A percentile compares a stretch with the other conserved stretches of the same genome.
These are phyloP conservation scores for Lactuca saligna DNA, from an alignment of 129 eudicot species.

Conservation along the genomic window DNA sequence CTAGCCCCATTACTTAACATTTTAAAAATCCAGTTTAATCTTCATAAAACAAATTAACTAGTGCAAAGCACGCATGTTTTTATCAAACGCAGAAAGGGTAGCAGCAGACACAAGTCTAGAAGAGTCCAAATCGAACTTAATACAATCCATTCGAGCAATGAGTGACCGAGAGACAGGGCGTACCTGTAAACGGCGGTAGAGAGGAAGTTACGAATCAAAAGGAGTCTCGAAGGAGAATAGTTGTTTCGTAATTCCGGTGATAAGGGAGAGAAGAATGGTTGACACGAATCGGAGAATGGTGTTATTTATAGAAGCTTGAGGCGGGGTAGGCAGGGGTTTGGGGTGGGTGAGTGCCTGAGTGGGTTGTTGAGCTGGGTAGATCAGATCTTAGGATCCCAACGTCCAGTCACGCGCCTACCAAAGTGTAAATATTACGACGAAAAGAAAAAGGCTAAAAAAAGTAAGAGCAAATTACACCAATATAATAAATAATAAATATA, in stretches of 20 bases:
- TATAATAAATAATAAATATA: too few relatives aligned
- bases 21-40: constrained; percentile 2
- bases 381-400: not conserved
- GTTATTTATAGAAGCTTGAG: constrained; percentile 16
- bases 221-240: constrained; percentile 6
- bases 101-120: not conserved
- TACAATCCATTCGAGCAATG: not conserved
- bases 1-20: not conserved
- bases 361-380: constrained; percentile 7
- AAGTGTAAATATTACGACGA: too few relatives aligned
- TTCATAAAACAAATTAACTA: not conserved
- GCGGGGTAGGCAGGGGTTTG: not conserved
- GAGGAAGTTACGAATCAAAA: not conserved
- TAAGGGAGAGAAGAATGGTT: constrained; percentile 13
- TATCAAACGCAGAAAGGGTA: constrained; percentile 1
- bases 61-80: not conserved
- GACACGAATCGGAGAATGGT: constrained; percentile 31
- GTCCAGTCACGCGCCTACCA: not conserved
- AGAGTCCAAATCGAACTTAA: constrained; percentile 9
- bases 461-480: too few relatives aligned
- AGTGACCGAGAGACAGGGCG: constrained; percentile 19
- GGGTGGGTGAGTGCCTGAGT: not conserved
- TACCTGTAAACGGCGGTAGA: constrained; percentile 25
- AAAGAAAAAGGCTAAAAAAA: too few relatives aligned
- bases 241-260: constrained; percentile 1